Conservation (phyloP, 352 stramenopile genomes). For the Peronospora destructor region DNA sequence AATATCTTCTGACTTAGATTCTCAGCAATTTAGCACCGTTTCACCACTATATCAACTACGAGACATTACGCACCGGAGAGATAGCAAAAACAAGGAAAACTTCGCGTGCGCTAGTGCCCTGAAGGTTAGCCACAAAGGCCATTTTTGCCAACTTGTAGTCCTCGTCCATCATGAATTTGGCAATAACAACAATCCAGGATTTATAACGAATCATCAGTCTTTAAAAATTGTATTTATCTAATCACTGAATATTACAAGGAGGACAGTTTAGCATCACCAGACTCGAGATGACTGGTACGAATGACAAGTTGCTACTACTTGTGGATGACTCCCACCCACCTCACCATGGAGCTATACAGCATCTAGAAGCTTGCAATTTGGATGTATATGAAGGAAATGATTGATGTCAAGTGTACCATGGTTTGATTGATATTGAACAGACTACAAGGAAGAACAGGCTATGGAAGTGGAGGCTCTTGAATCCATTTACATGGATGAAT, state of each 20-base stretch:
- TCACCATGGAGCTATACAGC: background rate
- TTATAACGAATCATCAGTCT: conserved; percentile 27
- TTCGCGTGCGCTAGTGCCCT: conserved; percentile 62
- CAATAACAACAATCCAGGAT: background rate
- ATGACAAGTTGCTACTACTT: conserved; percentile 14
- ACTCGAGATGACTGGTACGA: conserved; percentile 59
- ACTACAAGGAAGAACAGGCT: conserved; percentile 84
- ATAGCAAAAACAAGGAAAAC: conserved; percentile 74
- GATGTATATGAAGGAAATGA: background rate
- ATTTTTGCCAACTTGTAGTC: conserved; percentile 83
- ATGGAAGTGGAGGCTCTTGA: conserved; percentile 88
- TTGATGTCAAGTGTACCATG: background rate
- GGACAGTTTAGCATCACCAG: conserved; percentile 20
- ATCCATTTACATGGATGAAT: conserved; percentile 88
- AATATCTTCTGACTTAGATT: conserved; percentile 12
- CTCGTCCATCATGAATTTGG: conserved; percentile 37
- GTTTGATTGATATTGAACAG: conserved; percentile 25
- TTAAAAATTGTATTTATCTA: conserved; percentile 16
- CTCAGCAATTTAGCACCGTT: conserved; percentile 4
- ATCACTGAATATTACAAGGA: conserved; percentile 19
- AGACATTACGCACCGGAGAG: conserved; percentile 42
- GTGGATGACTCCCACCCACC: background rate
- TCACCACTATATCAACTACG: conserved; percentile 4
- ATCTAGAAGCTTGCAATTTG: background rate
- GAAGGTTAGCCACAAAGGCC: conserved; percentile 62